A percentile compares a stretch with the other conserved stretches of the same genome.
Conservation (phyloP, 179 eudicot genomes). For the Beta lomatogona region DNA sequence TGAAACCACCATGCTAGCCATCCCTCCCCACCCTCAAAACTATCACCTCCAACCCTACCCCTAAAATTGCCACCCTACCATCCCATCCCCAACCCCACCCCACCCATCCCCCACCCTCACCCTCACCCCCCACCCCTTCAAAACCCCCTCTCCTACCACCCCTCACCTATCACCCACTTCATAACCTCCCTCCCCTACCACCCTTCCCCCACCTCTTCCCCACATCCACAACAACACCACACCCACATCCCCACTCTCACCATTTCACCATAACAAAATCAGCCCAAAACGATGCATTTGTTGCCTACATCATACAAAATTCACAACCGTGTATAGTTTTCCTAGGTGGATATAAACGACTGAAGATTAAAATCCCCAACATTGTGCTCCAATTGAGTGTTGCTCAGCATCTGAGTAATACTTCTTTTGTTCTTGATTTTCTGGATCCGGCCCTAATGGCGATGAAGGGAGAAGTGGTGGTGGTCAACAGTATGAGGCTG, state of each 20-base stretch:
- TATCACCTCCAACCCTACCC: too few relatives aligned
- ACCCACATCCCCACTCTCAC: not conserved
- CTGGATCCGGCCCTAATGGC: constrained; percentile 58
- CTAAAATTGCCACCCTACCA: too few relatives aligned
- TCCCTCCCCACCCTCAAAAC: too few relatives aligned
- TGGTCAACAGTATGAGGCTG: constrained; percentile 75
- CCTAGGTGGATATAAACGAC: constrained; percentile 83
- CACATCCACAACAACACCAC: not conserved
- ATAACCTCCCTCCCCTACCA: not conserved
- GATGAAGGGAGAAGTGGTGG: constrained; percentile 47
- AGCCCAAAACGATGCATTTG: not conserved
- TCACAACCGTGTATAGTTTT: constrained; percentile 47
- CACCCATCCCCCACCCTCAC: too few relatives aligned
- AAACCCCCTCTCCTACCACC: too few relatives aligned
- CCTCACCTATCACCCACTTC: too few relatives aligned
- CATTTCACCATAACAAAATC: not conserved
- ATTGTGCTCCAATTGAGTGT: constrained; percentile 60
- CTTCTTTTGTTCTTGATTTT: constrained; percentile 38
- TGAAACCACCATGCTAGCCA: too few relatives aligned
- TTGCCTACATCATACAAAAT: constrained; percentile 27
- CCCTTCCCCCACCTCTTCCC: constrained; percentile 9
- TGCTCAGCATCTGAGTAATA: constrained; percentile 53
- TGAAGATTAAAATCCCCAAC: constrained; percentile 67
- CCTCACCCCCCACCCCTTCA: too few relatives aligned
- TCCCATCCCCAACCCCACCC: too few relatives aligned